Conservation (phyloP, 129 eudicot genomes). For the Arctium lappa region DNA sequence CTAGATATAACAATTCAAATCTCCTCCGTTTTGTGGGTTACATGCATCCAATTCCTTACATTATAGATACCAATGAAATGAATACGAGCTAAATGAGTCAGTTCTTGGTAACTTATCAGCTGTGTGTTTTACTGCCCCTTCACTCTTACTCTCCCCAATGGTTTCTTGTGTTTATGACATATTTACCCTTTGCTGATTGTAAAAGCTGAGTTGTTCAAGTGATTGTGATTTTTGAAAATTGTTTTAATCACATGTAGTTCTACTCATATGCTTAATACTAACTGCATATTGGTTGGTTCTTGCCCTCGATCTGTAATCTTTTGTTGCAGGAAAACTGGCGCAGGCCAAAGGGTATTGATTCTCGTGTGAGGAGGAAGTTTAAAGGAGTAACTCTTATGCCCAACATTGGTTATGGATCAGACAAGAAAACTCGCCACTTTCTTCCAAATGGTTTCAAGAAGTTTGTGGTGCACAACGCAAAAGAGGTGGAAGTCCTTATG, state of each 20-base stretch:
- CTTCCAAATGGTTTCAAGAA: slow-evolving; percentile 52
- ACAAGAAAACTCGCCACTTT: slow-evolving; percentile 45
- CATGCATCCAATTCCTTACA: no score
- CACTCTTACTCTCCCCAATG: no score
- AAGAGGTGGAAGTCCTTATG: slow-evolving; percentile 48
- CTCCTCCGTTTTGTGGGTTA: no score
- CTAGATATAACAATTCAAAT: no score
- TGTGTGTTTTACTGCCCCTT: no score
- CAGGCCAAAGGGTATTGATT: slow-evolving; percentile 46
- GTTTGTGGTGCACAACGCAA: slow-evolving; percentile 48
- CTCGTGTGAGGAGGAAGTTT: slow-evolving; percentile 42
- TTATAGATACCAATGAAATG: no score
- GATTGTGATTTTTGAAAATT: neutral
- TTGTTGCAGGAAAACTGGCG: slow-evolving; percentile 42
- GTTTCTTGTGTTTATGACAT: neutral
- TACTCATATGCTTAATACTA: neutral
- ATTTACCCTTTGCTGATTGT: neutral
- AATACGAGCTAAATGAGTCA: no score
- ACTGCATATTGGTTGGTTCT: neutral
- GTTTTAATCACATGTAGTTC: neutral
- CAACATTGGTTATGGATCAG: slow-evolving; percentile 42
- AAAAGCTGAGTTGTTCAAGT: neutral
- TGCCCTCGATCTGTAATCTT: neutral
- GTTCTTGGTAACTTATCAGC: no score
- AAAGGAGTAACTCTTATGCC: slow-evolving; percentile 50